Percentiles rank a stretch among this genome's conserved stretches.
These are phyloP conservation scores for Adansonia madagascariensis DNA, from an alignment of 441 rosid genomes.

Conservation along the genomic window DNA sequence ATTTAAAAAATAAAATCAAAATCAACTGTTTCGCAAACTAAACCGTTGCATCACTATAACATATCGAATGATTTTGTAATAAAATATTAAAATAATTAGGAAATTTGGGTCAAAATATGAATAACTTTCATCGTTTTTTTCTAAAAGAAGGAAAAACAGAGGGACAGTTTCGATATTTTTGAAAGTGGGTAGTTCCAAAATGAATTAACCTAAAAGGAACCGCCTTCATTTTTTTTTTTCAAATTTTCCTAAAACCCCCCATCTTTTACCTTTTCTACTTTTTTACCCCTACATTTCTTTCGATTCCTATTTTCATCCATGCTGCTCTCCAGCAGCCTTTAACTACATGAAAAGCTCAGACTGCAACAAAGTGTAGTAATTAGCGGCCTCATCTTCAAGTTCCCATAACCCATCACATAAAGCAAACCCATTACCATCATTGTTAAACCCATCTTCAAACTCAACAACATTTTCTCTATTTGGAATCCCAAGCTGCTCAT, in stretches of 20 bases:
- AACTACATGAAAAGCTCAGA: conserved; percentile 47
- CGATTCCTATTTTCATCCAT: not conserved
- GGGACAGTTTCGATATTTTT: conserved; percentile 8
- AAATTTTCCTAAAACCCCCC: conserved; percentile 20
- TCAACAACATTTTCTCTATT: conserved; percentile 35
- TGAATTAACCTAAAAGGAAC: conserved; percentile 30
- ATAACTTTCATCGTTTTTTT: not conserved
- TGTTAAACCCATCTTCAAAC: conserved; percentile 22
- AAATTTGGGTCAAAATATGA: not conserved
- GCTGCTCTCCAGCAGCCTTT: no score
- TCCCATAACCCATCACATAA: conserved; percentile 66
- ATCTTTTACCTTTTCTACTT: not conserved
- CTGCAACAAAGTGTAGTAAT: conserved; percentile 65
- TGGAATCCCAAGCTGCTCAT: conserved; percentile 86
- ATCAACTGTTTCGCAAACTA: no score
- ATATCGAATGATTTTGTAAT: no score
- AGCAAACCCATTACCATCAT: conserved; percentile 41
- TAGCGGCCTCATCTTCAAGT: conserved; percentile 75
- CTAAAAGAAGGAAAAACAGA: not conserved
- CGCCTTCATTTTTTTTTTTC: conserved; percentile 18
- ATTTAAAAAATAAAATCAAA: no score
- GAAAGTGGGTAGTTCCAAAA: conserved; percentile 25
- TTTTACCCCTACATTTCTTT: conserved; percentile 1
- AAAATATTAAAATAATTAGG: not conserved
- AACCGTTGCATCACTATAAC: no score